These are phyloP conservation scores for Moesziomyces sp. DNA, from an alignment of 1,284 basidiomycete species.

Conservation along the genomic window DNA sequence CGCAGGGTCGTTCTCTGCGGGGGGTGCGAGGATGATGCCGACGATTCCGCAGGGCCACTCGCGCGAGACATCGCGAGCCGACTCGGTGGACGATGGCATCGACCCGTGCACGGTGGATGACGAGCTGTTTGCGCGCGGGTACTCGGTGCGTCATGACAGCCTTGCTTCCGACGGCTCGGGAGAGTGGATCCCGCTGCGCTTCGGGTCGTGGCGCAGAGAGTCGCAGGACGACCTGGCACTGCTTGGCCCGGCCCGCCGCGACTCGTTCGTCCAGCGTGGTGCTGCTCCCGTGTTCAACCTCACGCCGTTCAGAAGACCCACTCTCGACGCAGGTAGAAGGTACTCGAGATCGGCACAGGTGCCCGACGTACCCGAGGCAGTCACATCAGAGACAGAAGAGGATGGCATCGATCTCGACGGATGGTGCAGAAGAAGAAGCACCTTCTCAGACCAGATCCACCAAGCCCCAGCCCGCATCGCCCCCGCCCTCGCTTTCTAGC, in stretches of 20 bases:
- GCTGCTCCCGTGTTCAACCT: conserved; percentile 17
- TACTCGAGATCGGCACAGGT: background rate
- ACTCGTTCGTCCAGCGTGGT: background rate
- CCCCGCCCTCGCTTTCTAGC: background rate
- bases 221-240: conserved; percentile 34
- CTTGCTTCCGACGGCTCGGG: conserved; percentile 16
- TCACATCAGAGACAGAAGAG: conserved; percentile 13
- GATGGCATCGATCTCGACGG: conserved; percentile 1
- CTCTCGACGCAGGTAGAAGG: background rate
- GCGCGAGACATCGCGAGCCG: conserved; percentile 21
- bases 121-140: background rate
- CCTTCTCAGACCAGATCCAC: conserved; percentile 6
- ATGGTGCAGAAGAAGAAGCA: conserved; percentile 31
- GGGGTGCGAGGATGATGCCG: conserved; percentile 22
- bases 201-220: conserved; percentile 15
- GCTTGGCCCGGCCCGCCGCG: background rate
- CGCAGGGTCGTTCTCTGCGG: conserved; percentile 1
- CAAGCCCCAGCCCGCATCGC: background rate
- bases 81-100: conserved; percentile 5
- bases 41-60: conserved; percentile 38
- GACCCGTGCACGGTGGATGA: conserved; percentile 15
- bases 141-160: conserved; percentile 16
- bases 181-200: conserved; percentile 22
- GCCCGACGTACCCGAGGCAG: conserved; percentile 24
- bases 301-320: conserved; percentile 8